Base-by-base conservation (phyloP, 2,329 filamentous ascomycete species). In the Diaporthe ampelina region DNA sequence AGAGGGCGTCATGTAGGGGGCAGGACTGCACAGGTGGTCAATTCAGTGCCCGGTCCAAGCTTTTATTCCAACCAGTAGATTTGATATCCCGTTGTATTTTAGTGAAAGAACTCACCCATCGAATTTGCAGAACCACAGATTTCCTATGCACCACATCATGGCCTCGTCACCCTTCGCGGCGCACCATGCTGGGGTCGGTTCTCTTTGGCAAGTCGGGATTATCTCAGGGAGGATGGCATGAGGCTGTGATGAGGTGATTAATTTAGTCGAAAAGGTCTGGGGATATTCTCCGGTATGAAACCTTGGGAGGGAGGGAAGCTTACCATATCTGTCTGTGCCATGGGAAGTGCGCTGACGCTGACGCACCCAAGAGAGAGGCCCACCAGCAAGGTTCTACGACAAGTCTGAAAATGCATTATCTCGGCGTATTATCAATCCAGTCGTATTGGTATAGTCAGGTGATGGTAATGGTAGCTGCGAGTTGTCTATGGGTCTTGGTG, bases 141-240 rank as follows among this genome's bases (percentile, higher is more conserved):
- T 40, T 15, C 43, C 59, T 43, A 65, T 65, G 19, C 59, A 65
- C 59, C 59, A 65, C 59, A 65, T 13, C 19, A 32, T 43, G 29
- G 59, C 8, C 19, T 21, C 4, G 1, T 24, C 10, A 4, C 59
- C 59, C 43, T 43, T 32, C 4, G 40, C 40, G 26, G 3, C 26
- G 59, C 59, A 65, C 59, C 59, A 65, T 26, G 21, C 40, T 65
- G 59, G 59, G 2, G 40, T 65, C 19, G 24, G 26, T 32, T 43
- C 40, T 17, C 48, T 48, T 0, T 19, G 32, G 59, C 59, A 65
- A 15, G 17, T 19, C 19, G 59, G 17, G 10, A 32, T 4, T 1
- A 32, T 19, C 59, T 10, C 21, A 11, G 40, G 19, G 4, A n/a
- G 15, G 3, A 29, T 24, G 11, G 1, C 5, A 15, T 48, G 10